A percentile compares a stretch with the other conserved stretches of the same genome.
Evolutionary conservation across 2,329 filamentous ascomycete species (phyloP).

Genomic region (Arthrobotrys pseudoclavata): DNA sequence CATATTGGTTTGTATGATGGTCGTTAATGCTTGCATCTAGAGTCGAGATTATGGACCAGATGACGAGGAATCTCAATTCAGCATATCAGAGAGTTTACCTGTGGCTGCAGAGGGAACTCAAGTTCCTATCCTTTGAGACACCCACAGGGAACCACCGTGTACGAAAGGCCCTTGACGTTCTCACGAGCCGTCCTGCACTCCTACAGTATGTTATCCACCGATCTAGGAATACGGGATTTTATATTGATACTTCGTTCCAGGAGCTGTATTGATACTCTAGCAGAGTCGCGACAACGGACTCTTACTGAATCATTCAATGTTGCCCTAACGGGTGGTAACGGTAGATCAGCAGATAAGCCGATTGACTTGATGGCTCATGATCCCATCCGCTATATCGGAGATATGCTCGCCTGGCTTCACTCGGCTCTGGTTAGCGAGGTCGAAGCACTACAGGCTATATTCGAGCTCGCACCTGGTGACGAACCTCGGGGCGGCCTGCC

Average conservation of each 20-base stretch:
- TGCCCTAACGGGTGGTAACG: constrained; percentile 83
- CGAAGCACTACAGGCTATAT: constrained; percentile 90
- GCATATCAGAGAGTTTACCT: constrained; percentile 96
- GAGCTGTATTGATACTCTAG: constrained; percentile 91
- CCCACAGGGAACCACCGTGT: constrained; percentile 90
- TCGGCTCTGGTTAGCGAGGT: constrained; percentile 93
- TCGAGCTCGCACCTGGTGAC: constrained; percentile 89
- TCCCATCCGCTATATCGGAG: constrained; percentile 88
- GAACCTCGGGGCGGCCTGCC: constrained; percentile 77
- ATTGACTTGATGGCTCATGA: constrained; percentile 96
- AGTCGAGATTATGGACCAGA: constrained; percentile 90
- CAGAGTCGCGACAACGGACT: constrained; percentile 87
- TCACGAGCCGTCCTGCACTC: constrained; percentile 88
- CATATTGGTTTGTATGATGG: constrained; percentile 3
- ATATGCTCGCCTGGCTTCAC: constrained; percentile 98
- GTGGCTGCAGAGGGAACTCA: constrained; percentile 95
- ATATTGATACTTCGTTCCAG: constrained; percentile 40
- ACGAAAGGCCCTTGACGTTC: constrained; percentile 82
- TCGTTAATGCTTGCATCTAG: constrained; percentile 71
- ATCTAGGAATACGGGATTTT: neutral
- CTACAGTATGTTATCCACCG: constrained; percentile 73
- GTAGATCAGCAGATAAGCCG: constrained; percentile 75
- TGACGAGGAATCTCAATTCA: constrained; percentile 84
- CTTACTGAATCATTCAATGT: constrained; percentile 90
- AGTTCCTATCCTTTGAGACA: constrained; percentile 90